Conservation (phyloP, 176 grass and related monocot species). For the Oryza coarctata region DNA sequence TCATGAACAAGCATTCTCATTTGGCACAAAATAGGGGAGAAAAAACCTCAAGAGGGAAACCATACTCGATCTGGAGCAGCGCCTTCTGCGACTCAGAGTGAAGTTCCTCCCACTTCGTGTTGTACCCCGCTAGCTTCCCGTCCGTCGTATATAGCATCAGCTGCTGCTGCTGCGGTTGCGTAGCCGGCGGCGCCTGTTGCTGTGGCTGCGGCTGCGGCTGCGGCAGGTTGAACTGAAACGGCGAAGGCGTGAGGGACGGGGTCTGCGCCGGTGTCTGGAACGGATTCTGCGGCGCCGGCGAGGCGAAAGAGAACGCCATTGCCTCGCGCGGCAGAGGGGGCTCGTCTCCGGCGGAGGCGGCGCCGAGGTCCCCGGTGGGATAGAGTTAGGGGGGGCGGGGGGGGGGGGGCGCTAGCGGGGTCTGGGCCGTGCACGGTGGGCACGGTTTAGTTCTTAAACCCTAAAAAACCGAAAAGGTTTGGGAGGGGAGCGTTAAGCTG, state of each 20-base stretch:
- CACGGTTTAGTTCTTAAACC: conserved; percentile 32
- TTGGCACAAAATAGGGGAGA: neutral
- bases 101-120: conserved; percentile 77
- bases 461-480: conserved; percentile 6
- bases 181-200: conserved; percentile 29
- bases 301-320: conserved; percentile 64
- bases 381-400: neutral
- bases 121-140: conserved; percentile 66
- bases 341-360: conserved; percentile 27
- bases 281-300: conserved; percentile 31
- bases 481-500: neutral
- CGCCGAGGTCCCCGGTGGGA: neutral
- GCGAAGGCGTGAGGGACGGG: conserved; percentile 37
- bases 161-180: conserved; percentile 44
- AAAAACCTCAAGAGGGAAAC: neutral
- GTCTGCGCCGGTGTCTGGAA: conserved; percentile 38
- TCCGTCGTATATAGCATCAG: conserved; percentile 61
- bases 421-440: conserved; percentile 19
- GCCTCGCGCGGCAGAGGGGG: neutral
- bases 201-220: conserved; percentile 48
- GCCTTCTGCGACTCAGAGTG: conserved; percentile 78
- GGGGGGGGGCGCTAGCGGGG: too few species aligned
- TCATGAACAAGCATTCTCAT: conserved; percentile 11
- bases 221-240: conserved; percentile 53
- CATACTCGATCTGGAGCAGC: conserved; percentile 83